Base-by-base conservation (phyloP, 2,329 filamentous ascomycete genomes). In the Cladosporium sp. region DNA sequence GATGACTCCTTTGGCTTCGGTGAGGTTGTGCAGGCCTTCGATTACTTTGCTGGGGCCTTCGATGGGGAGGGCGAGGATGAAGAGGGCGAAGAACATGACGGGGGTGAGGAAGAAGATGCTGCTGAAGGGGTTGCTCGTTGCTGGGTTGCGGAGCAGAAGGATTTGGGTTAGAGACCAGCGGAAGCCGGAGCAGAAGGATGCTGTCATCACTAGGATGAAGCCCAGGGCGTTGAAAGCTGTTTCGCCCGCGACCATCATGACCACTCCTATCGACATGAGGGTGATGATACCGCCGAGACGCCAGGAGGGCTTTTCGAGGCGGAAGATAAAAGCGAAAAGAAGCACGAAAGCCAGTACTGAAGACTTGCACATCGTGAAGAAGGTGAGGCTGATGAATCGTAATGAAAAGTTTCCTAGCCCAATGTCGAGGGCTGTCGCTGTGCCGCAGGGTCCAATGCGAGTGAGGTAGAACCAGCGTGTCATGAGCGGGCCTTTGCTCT, bases 281-380 rank as follows among this genome's bases (percentile, higher is more conserved):
- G 88, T 86, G 71, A 99, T 98, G 71, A 98, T 95, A 70, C 86
- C 84, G 47, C 96, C 90, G 10, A 99, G 86, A 72, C 90, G 91
- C 84, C 91, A 88, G 0, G 94, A 97, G 0, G 92, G 92, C 12
- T 87, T 87, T 79, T 99, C 95, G 62, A 99, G 88, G 63, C 91
- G 89, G 82, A 99, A 98, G 58, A 96, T 78, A 75, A 99, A 97
- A 69, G 95, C 95, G 77, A 99, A 99, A 59, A 97, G 79, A 26
- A 99, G 88, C 64, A 99, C 95, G 76, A 98, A 99, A 54, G 92
- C 93, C 26, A 99, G 86, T 18, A 94, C 92, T 11, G 93, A 97
- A 6, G 94, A 98, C 85, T 99, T 99, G 81, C 95, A 98, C 95
- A 99, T 98, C 67, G 95, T 99, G 80, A 97, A 96, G 78, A 99